These are phyloP conservation scores for Aspergillus baeticus DNA, from an alignment of 495 filamentous ascomycete genomes.

Conservation along the genomic window DNA sequence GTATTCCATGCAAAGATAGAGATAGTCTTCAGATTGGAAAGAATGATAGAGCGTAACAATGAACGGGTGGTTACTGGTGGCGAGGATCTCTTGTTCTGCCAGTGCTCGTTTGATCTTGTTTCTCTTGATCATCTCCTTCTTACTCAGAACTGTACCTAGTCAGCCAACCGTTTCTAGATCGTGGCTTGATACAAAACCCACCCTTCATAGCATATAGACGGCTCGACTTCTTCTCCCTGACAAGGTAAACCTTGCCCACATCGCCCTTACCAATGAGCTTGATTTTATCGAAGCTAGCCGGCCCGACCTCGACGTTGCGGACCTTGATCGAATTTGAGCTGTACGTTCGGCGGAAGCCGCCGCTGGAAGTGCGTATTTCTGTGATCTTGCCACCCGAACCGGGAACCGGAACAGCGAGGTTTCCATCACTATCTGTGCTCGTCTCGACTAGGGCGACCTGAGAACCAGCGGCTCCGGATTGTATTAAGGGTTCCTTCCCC, in stretches of 20 bases:
- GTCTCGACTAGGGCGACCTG: slow-evolving; percentile 56
- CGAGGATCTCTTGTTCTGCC: slow-evolving; percentile 96
- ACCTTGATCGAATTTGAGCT: slow-evolving; percentile 99
- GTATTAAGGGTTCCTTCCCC: slow-evolving; percentile 70
- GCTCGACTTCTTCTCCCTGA: slow-evolving; percentile 94
- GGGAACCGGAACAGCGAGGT: slow-evolving; percentile 43
- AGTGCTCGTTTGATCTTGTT: slow-evolving; percentile 99
- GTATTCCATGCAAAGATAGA: slow-evolving; percentile 99
- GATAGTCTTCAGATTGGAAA: slow-evolving; percentile 97
- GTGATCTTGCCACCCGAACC: slow-evolving; percentile 44
- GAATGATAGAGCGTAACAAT: slow-evolving; percentile 98
- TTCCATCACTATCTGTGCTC: slow-evolving; percentile 32
- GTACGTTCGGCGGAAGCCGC: slow-evolving; percentile 85
- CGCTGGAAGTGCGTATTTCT: slow-evolving; percentile 57
- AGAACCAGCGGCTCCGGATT: slow-evolving; percentile 53
- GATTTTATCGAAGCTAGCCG: slow-evolving; percentile 97
- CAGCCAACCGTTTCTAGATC: slow-evolving; percentile 4
- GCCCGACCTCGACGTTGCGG: slow-evolving; percentile 92
- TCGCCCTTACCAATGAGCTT: slow-evolving; percentile 98
- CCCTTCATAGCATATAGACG: slow-evolving; percentile 99
- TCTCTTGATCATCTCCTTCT: slow-evolving; percentile 99
- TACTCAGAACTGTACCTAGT: slow-evolving; percentile 75
- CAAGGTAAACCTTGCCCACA: slow-evolving; percentile 97
- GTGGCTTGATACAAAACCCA: slow-evolving; percentile 33
- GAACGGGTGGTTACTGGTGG: slow-evolving; percentile 97